Conservation (phyloP, 805 yeast species). For the Vanderwaltozyma yarrowii region DNA sequence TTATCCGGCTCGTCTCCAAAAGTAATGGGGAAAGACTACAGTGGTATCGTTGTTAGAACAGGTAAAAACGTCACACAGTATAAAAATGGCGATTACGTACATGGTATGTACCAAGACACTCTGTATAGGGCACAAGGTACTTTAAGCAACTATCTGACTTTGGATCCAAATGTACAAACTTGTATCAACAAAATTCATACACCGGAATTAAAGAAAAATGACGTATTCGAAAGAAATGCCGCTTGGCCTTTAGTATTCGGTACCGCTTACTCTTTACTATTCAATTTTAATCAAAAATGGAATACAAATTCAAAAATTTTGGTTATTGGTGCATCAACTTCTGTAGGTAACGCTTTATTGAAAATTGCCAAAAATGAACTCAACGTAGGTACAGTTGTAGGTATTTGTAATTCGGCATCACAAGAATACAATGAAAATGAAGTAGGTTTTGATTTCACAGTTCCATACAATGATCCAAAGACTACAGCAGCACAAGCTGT, state of each 20-base stretch:
- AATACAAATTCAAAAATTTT: constrained; percentile 40
- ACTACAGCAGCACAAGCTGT: constrained; percentile 32
- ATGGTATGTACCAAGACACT: constrained; percentile 11
- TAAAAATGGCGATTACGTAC: constrained; percentile 21
- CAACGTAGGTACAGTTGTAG: constrained; percentile 42
- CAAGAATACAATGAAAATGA: constrained; percentile 30
- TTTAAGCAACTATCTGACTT: constrained; percentile 36
- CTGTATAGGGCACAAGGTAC: constrained; percentile 31
- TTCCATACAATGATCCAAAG: constrained; percentile 41
- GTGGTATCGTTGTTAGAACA: constrained; percentile 20
- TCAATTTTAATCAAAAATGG: constrained; percentile 27
- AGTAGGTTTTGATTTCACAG: constrained; percentile 47
- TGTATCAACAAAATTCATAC: constrained; percentile 35
- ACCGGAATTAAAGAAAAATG: not conserved
- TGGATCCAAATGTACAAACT: constrained; percentile 26
- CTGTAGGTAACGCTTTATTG: constrained; percentile 49
- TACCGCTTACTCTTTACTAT: constrained; percentile 43
- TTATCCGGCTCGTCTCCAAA: constrained; percentile 8
- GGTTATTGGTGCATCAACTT: constrained; percentile 65
- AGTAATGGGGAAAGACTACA: constrained; percentile 21
- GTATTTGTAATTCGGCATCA: constrained; percentile 44
- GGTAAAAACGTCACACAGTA: constrained; percentile 17
- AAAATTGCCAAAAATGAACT: constrained; percentile 45
- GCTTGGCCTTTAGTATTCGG: constrained; percentile 54
- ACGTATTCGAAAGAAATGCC: constrained; percentile 28